Base-by-base conservation (phyloP, 2,329 filamentous ascomycete genomes). In the Aspergillus ibericus region DNA sequence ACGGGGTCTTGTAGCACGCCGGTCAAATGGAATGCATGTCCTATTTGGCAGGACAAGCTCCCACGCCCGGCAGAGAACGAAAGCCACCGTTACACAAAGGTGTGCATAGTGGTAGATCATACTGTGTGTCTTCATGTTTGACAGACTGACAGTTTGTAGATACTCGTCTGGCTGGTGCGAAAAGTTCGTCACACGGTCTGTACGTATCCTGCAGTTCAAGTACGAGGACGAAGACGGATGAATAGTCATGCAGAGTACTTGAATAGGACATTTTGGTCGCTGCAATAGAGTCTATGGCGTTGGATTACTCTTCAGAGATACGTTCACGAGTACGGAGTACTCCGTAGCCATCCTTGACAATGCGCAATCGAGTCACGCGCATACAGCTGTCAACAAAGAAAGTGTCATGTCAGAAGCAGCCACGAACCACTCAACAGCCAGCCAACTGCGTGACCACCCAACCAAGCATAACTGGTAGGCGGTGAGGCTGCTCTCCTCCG, bases 21-120 rank as follows among this genome's bases (percentile, higher is more conserved):
- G 10, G 29, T 32, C 29, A 42, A 5, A 5, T 42, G 9, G 2
- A 6, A 42, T 42, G 25, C 44, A 48, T 29, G 44, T 16, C n/a
- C 27, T 16, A 48, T 48, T 29, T 25, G 25, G 25, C 44, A 25
- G 22, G 22, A 47, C 42, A 47, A 29, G 25, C 22, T 15, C 20
- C 20, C 42, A 22, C 42, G n/a, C 35, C 32, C 34, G 18, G 15
- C 47, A n/a, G 15, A 25, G 22, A 20, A 12, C 7, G 1, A 6
- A 6, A 25, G 42, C 25, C 44, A 48, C 27, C 15, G 44, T 48
- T 12, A 29, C 44, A 48, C 44, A 48, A 48, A 25, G 44, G n/a
- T 29, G 27, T 48, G 44, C 22, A 48, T 48, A 29, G 44, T 48
- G 44, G 44, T 48, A 48, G 44, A 48, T 48, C 44, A 48, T 48